phyloP scores from a whole-genome alignment of 164 flowering plant species.

The Stephania yunnanensis region DNA sequence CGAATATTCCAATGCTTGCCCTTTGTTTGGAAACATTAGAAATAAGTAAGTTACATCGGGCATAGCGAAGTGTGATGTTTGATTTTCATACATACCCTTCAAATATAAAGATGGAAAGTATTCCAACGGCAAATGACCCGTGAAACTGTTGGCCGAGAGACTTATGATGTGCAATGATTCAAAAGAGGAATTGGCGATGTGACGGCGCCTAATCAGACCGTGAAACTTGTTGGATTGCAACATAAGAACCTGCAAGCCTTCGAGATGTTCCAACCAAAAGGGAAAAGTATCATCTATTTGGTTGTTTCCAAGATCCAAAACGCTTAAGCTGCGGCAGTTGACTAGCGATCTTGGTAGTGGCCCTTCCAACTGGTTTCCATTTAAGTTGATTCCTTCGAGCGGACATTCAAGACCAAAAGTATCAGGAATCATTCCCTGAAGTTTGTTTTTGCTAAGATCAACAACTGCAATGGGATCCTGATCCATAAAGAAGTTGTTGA shows the following conservation, averaged over 20 bases:
- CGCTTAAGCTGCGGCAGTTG: constrained; percentile 43
- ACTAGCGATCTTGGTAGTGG: constrained; percentile 42
- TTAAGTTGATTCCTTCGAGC: constrained; percentile 22
- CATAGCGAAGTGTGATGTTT: neutral
- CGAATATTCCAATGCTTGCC: neutral
- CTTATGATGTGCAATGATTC: constrained; percentile 14
- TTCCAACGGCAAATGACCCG: neutral
- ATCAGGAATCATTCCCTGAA: constrained; percentile 37
- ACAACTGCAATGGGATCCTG: too few relatives aligned
- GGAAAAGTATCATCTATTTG: constrained; percentile 40
- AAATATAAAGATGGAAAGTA: neutral
- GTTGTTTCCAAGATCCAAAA: constrained; percentile 54
- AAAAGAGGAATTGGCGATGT: neutral
- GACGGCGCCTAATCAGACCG: constrained; percentile 27
- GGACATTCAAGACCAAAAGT: constrained; percentile 7
- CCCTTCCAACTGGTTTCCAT: constrained; percentile 38
- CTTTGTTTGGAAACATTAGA: neutral
- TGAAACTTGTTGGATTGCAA: constrained; percentile 43
- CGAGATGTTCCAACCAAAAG: constrained; percentile 27
- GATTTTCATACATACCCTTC: neutral
- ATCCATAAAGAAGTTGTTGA: neutral
- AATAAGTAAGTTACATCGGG: too few relatives aligned
- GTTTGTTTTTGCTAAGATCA: constrained; percentile 35
- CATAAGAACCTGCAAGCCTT: constrained; percentile 46
- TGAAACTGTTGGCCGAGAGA: constrained; percentile 14